Conservation (phyloP, 2,329 filamentous ascomycete species). For the Arachnomyces sp. region DNA sequence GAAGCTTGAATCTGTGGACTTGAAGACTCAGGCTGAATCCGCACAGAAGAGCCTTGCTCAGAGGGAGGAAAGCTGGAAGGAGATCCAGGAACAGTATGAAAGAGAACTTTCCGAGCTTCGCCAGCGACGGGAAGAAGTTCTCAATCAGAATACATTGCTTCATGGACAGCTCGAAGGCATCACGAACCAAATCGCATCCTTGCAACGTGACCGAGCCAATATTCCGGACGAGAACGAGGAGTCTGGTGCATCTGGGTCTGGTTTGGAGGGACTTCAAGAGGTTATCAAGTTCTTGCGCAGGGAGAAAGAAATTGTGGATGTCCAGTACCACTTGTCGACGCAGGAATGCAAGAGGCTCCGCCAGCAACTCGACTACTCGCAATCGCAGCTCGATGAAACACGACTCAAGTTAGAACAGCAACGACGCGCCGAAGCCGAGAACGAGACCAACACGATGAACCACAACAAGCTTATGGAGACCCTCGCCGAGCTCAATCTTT, state of each 20-base stretch:
- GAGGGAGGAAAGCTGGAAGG: conserved; percentile 80
- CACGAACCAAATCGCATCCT: conserved; percentile 64
- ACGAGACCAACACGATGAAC: conserved; percentile 61
- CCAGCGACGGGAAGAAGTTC: conserved; percentile 70
- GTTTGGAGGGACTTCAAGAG: conserved; percentile 71
- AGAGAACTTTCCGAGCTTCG: conserved; percentile 73
- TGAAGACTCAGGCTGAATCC: conserved; percentile 75
- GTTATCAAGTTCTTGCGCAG: conserved; percentile 84
- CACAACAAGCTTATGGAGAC: conserved; percentile 91
- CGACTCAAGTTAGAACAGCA: conserved; percentile 87
- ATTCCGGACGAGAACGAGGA: conserved; percentile 44
- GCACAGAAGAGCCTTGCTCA: conserved; percentile 70
- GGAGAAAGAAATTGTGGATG: conserved; percentile 95
- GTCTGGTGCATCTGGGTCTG: conserved; percentile 44
- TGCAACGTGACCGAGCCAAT: conserved; percentile 66
- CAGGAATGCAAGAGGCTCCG: conserved; percentile 83
- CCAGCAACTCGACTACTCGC: conserved; percentile 80
- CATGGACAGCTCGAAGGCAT: conserved; percentile 83
- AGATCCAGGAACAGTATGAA: conserved; percentile 71
- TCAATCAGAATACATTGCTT: conserved; percentile 81
- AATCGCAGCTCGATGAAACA: conserved; percentile 79
- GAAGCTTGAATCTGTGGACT: conserved; percentile 65
- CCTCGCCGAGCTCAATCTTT: conserved; percentile 88
- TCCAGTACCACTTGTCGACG: conserved; percentile 84
- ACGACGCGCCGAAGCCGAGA: conserved; percentile 65